These are phyloP conservation scores for Gloeopeniophorella convolvens DNA, from an alignment of 768 basidiomycete genomes.

Conservation along the genomic window DNA sequence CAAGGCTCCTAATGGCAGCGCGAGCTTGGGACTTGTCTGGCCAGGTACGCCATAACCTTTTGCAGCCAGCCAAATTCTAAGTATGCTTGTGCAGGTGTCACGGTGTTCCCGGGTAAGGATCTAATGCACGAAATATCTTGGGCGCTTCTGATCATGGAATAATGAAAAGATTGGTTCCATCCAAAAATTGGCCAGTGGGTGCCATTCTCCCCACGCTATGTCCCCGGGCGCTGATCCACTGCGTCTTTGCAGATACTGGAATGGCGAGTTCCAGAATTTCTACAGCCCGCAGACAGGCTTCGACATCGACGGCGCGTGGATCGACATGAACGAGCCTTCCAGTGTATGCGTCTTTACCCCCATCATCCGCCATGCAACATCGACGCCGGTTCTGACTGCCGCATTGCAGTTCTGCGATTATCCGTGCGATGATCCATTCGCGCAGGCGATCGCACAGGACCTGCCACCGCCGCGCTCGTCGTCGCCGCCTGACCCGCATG, in stretches of 20 bases:
- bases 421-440: slow-evolving; percentile 56
- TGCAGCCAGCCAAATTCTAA: background rate
- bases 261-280: slow-evolving; percentile 50
- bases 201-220: background rate
- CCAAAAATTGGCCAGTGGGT: slow-evolving; percentile 43
- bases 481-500: slow-evolving; percentile 44
- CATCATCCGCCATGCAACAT: background rate
- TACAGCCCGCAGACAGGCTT: slow-evolving; percentile 47
- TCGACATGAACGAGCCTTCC: slow-evolving; percentile 71
- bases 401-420: slow-evolving; percentile 49
- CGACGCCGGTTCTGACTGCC: background rate
- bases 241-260: slow-evolving; percentile 45
- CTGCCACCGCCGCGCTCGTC: slow-evolving; percentile 49
- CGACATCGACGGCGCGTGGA: slow-evolving; percentile 69
- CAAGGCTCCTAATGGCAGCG: slow-evolving; percentile 54
- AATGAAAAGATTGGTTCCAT: slow-evolving; percentile 51
- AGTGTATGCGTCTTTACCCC: slow-evolving; percentile 38
- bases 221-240: background rate
- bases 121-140: background rate
- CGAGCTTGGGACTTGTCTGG: slow-evolving; percentile 55
- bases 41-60: slow-evolving; percentile 36
- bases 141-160: background rate
- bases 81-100: slow-evolving; percentile 36
- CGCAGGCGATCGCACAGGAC: slow-evolving; percentile 44
- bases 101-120: slow-evolving; percentile 46